phyloP scores from a whole-genome alignment of 192 early-diverging fungal species.

The Neocallimastix lanati region DNA sequence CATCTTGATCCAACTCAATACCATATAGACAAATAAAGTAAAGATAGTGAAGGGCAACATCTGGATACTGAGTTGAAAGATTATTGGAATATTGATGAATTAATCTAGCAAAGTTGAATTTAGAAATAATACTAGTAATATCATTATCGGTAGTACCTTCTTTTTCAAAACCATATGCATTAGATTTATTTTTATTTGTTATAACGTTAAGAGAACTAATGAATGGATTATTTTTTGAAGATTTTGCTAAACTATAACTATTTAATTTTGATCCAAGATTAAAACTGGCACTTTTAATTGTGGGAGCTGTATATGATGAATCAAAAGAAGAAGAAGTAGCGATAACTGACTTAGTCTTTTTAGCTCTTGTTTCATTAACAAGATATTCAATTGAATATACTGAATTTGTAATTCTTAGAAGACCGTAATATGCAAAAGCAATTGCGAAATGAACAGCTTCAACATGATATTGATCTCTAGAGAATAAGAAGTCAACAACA shows the following conservation, averaged over 20 bases:
- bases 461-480: constrained; percentile 31
- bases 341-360: neutral
- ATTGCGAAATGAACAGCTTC: constrained; percentile 89
- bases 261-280: neutral
- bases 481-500: constrained; percentile 56
- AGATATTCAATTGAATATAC: constrained; percentile 16
- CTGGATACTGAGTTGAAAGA: constrained; percentile 20
- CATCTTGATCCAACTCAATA: neutral
- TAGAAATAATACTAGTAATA: constrained; percentile 6
- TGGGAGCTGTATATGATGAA: neutral
- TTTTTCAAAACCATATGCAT: neutral
- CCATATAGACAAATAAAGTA: constrained; percentile 37
- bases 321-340: neutral
- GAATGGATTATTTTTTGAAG: neutral
- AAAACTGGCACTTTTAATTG: neutral
- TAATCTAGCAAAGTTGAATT: constrained; percentile 33
- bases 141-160: neutral
- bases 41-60: constrained; percentile 40
- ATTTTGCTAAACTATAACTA: neutral
- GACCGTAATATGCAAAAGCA: constrained; percentile 55
- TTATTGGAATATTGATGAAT: constrained; percentile 20
- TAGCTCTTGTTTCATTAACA: neutral
- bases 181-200: neutral
- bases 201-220: neutral
- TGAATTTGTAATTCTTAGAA: constrained; percentile 47